These are phyloP conservation scores for Fusarium buxicola DNA, from an alignment of 2,329 filamentous ascomycete genomes.

Conservation along the genomic window DNA sequence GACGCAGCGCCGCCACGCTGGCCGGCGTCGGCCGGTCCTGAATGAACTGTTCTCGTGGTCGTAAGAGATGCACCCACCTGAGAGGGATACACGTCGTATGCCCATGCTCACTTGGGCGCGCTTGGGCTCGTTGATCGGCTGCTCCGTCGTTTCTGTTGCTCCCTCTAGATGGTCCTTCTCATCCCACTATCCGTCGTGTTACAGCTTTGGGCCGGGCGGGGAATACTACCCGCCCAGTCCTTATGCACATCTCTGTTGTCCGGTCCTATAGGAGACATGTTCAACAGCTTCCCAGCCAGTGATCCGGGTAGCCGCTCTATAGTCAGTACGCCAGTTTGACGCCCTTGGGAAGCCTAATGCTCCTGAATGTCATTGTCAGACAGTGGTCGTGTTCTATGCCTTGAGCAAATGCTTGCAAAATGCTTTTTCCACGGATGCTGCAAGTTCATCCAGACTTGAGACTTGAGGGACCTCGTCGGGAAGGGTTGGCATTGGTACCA, in stretches of 20 bases:
- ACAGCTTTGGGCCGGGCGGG: conserved; percentile 24
- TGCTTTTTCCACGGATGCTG: conserved; percentile 13
- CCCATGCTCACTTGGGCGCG: conserved; percentile 10
- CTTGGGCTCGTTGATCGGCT: conserved; percentile 21
- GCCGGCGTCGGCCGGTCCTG: conserved; percentile 22
- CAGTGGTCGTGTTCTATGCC: conserved; percentile 22
- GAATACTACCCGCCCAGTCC: conserved; percentile 13
- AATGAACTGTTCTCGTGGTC: conserved; percentile 2
- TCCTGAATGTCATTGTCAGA: conserved; percentile 23
- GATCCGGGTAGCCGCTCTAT: conserved; percentile 1
- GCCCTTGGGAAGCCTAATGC: conserved; percentile 13
- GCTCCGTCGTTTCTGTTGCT: conserved; percentile 16
- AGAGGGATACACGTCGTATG: conserved; percentile 17
- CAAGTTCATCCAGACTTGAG: conserved; percentile 24
- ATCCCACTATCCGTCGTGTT: conserved; percentile 20
- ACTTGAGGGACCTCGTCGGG: conserved; percentile 10
- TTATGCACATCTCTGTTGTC: conserved; percentile 25
- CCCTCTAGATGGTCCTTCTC: conserved; percentile 3
- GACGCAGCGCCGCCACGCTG: conserved; percentile 27
- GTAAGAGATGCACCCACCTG: conserved; percentile 5
- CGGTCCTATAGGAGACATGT: conserved; percentile 13
- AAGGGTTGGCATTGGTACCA: conserved; percentile 14
- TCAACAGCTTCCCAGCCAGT: conserved; percentile 28
- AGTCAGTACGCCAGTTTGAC: conserved; percentile 13
- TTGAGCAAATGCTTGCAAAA: conserved; percentile 6